These are phyloP conservation scores for Fistulina hepatica DNA, from an alignment of 1,284 basidiomycete species.

Conservation along the genomic window DNA sequence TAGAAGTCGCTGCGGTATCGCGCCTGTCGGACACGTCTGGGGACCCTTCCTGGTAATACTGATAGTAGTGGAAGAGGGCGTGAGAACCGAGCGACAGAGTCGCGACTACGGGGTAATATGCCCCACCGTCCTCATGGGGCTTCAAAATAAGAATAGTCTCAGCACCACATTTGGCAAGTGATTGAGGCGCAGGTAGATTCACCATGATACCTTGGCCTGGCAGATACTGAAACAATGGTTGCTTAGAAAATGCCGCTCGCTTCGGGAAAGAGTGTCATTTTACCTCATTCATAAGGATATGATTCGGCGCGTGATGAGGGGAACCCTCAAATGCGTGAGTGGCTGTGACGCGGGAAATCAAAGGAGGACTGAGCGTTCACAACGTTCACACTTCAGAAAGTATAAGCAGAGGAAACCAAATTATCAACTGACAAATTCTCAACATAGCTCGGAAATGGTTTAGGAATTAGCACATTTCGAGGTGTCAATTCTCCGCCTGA, in stretches of 20 bases:
- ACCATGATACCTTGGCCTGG: constrained; percentile 91
- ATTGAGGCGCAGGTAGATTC: constrained; percentile 16
- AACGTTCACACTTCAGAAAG: constrained; percentile 11
- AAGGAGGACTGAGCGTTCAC: constrained; percentile 48
- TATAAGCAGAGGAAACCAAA: constrained; percentile 12
- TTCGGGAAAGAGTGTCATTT: constrained; percentile 3
- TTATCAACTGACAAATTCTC: constrained; percentile 36
- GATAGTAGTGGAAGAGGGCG: constrained; percentile 78
- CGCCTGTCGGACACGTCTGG: constrained; percentile 18
- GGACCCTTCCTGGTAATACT: constrained; percentile 34
- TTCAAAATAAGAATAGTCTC: constrained; percentile 23
- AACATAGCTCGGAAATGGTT: constrained; percentile 56
- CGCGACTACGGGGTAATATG: constrained; percentile 81
- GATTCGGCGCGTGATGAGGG: constrained; percentile 64
- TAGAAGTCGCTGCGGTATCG: no score
- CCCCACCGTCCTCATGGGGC: constrained; percentile 90
- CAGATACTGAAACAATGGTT: constrained; percentile 45
- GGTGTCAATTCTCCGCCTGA: constrained; percentile 59
- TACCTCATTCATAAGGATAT: constrained; percentile 80
- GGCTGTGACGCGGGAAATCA: constrained; percentile 55
- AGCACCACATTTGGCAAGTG: constrained; percentile 4
- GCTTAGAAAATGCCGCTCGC: constrained; percentile 12
- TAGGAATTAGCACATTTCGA: constrained; percentile 50
- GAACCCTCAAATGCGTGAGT: constrained; percentile 53
- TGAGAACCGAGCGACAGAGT: constrained; percentile 84